Conservation (phyloP, 2,329 filamentous ascomycete species). For the Acrocalymma vagum region DNA sequence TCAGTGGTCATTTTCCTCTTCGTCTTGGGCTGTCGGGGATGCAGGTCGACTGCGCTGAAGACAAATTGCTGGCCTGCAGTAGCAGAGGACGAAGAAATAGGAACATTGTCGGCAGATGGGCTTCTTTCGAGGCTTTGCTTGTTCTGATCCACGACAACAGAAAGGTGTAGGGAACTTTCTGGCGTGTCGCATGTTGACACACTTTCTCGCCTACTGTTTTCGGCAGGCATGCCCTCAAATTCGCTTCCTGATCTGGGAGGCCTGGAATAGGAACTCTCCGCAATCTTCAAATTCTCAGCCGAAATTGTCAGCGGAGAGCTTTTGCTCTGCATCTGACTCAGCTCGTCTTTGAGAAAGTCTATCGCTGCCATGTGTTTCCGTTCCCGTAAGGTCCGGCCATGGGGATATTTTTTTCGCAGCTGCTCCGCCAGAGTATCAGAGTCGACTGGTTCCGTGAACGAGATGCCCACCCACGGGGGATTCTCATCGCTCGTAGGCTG, state of each 20-base stretch:
- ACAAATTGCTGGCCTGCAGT: slow-evolving; percentile 28
- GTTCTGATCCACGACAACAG: slow-evolving; percentile 4
- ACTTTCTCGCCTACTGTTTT: slow-evolving; percentile 4
- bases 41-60: slow-evolving; percentile 31
- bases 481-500: slow-evolving; percentile 27
- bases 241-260: no score
- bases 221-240: no score
- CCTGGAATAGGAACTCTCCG: no score
- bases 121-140: not conserved
- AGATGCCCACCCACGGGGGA: slow-evolving; percentile 35
- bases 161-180: slow-evolving; percentile 8
- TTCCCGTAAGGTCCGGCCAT: slow-evolving; percentile 26
- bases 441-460: slow-evolving; percentile 28
- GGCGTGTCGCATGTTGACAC: slow-evolving; percentile 5
- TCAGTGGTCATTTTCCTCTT: slow-evolving; percentile 36
- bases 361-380: slow-evolving; percentile 38
- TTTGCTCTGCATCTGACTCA: slow-evolving; percentile 23
- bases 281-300: no score
- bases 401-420: slow-evolving; percentile 27
- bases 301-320: not conserved
- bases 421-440: slow-evolving; percentile 34
- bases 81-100: not conserved
- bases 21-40: slow-evolving; percentile 26
- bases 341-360: slow-evolving; percentile 31
- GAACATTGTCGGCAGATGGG: slow-evolving; percentile 1